Conservation (phyloP, 2,329 filamentous ascomycete genomes). For the Talaromyces sp. region DNA sequence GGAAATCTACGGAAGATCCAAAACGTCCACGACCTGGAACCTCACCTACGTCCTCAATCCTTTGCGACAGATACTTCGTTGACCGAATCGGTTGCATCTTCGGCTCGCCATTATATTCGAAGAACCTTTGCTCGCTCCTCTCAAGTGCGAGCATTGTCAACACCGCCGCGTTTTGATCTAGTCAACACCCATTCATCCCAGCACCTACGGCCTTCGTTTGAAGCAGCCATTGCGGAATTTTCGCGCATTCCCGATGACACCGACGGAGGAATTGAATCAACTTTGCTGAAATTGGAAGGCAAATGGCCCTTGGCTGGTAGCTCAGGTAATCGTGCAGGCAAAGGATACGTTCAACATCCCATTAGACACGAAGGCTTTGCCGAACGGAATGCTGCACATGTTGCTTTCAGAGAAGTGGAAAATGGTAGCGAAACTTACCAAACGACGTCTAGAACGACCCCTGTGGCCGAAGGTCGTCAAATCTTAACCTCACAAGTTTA, state of each 20-base stretch:
- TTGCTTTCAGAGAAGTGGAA: background rate
- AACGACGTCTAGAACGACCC: background rate
- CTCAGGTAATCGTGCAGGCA: constrained; percentile 4
- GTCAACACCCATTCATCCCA: constrained; percentile 53
- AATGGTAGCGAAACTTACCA: background rate
- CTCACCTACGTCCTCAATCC: constrained; percentile 31
- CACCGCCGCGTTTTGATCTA: constrained; percentile 31
- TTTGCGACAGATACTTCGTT: constrained; percentile 33
- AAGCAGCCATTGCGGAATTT: constrained; percentile 80
- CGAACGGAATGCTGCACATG: background rate
- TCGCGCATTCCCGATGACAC: constrained; percentile 85
- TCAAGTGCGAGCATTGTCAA: constrained; percentile 12
- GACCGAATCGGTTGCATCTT: constrained; percentile 24
- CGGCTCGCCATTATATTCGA: constrained; percentile 9
- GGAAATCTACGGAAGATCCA: constrained; percentile 67
- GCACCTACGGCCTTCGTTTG: constrained; percentile 67
- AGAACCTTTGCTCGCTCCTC: constrained; percentile 8
- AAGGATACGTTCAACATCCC: background rate
- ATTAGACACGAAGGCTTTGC: background rate
- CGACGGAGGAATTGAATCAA: constrained; percentile 88
- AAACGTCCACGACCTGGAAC: constrained; percentile 60
- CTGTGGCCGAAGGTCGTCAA: constrained; percentile 13
- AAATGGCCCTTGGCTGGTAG: constrained; percentile 49
- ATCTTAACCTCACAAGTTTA: constrained; percentile 31
- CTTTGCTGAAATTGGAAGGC: constrained; percentile 85